Evolutionary conservation across 2,329 filamentous ascomycete species (phyloP).

Genomic region (Penicillium sp.): DNA sequence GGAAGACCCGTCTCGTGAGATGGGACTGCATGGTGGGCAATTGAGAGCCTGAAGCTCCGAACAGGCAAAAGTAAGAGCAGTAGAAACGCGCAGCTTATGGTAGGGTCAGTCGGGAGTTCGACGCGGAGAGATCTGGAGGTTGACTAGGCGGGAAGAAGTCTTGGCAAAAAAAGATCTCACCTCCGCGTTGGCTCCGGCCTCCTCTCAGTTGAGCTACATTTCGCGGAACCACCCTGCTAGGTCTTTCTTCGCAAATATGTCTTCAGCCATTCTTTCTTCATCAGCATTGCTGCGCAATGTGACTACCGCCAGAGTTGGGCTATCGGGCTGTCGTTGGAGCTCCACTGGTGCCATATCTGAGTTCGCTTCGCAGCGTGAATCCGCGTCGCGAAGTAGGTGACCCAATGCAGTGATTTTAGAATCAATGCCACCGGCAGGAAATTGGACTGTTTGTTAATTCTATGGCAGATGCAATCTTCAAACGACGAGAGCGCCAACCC

Average conservation of each 20-base stretch:
- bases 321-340: conserved; percentile 35
- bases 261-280: conserved; percentile 30
- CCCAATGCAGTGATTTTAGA: too few relatives aligned
- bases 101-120: conserved; percentile 11
- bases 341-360: conserved; percentile 33
- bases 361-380: conserved; percentile 27
- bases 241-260: conserved; percentile 24
- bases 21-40: conserved; percentile 44
- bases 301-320: conserved; percentile 17
- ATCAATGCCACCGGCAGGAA: too few relatives aligned
- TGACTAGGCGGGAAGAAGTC: conserved; percentile 25
- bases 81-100: background rate
- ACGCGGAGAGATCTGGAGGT: conserved; percentile 22
- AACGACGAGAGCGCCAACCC: conserved; percentile 26
- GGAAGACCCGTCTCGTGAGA: conserved; percentile 47
- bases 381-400: conserved; percentile 23
- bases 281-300: conserved; percentile 28
- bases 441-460: background rate
- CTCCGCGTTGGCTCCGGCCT: conserved; percentile 17
- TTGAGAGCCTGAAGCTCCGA: conserved; percentile 1
- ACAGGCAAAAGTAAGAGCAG: background rate
- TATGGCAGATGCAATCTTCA: conserved; percentile 19
- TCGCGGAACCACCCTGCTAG: background rate
- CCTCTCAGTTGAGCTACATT: conserved; percentile 3
- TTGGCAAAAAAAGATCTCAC: conserved; percentile 35